Evolutionary conservation across 2,329 filamentous ascomycete species (phyloP), one percentile per base, ranked within the genome.

Genomic region (Sporothrix globosa): DNA sequence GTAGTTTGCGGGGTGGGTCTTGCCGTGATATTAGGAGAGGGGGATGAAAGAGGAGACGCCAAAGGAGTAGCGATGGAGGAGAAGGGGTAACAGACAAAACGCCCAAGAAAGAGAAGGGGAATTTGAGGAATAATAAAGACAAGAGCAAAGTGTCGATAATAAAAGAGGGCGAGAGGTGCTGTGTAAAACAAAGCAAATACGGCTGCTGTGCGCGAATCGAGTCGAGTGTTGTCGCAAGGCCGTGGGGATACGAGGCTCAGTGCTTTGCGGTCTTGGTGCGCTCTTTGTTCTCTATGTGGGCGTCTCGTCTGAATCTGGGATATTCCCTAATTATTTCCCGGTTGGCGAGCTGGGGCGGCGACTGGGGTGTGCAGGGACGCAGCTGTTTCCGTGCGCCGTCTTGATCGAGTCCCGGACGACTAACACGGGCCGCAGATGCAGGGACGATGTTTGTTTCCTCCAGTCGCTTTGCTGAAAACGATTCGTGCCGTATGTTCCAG

Each of bases 1-100:
- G 69, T 70, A 68, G 65, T 68, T 67, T 71, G 70, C 70, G 66
- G 69, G 67, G 70, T 71, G 70, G 70, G 70, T 71, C 70, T 63
- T 27, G 69, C 69, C 56, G 56, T 71, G 63, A 68, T 68, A 70
- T 71, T 63, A 71, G 69, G 46, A 68, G 69, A 70, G 66, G 69
- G 63, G 41, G 21, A 61, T 54, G 27, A 52, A 53, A 71, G 52
- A 67, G 48, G 60, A 63, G 60, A 50, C 17, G 58, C 4, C 39
- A 24, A 50, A 72, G 53, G 66, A 52, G 63, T 24, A 44, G 56
- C 30, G 60, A 14, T 48, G 21, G 39, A 52, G 60, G 53, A 69
- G 14, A 44, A 4, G 41, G 41, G n/a, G 14, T 2, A 50, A 14
- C 17, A 39, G 19, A 52, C 27, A 14, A 44, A 69, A 44, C 34